Evolutionary conservation across 495 filamentous ascomycete genomes (phyloP).

Genomic region (Penicillium paradoxum): DNA sequence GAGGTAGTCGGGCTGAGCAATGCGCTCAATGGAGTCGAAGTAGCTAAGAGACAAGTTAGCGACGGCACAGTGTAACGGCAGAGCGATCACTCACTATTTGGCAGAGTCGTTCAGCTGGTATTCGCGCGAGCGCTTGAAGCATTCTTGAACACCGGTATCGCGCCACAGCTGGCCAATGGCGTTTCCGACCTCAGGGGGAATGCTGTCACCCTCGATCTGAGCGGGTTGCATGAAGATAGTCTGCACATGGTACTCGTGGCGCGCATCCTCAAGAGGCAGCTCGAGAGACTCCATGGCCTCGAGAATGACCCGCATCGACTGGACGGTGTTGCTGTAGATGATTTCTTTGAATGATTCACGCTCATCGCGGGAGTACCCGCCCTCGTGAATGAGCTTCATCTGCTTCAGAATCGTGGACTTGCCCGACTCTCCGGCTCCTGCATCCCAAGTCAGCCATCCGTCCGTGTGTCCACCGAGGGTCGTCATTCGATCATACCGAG

Average conservation of each 20-base stretch:
- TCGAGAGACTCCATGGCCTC: slow-evolving; percentile 95
- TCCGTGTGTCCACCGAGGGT: not conserved
- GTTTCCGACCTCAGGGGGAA: slow-evolving; percentile 89
- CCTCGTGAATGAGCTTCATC: slow-evolving; percentile 73
- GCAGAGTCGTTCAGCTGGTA: slow-evolving; percentile 98
- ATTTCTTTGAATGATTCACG: slow-evolving; percentile 77
- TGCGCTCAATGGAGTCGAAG: slow-evolving; percentile 92
- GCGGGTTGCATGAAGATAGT: slow-evolving; percentile 94
- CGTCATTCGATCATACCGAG: slow-evolving; percentile 61
- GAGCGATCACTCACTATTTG: slow-evolving; percentile 66
- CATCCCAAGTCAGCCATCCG: slow-evolving; percentile 12
- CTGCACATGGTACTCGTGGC: slow-evolving; percentile 89
- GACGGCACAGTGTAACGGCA: not conserved
- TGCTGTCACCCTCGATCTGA: slow-evolving; percentile 90
- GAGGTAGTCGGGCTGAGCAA: slow-evolving; percentile 88
- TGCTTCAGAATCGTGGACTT: slow-evolving; percentile 99
- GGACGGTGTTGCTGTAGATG: slow-evolving; percentile 97
- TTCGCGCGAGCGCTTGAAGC: slow-evolving; percentile 89
- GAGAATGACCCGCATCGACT: slow-evolving; percentile 93
- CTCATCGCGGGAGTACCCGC: slow-evolving; percentile 53
- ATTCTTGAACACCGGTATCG: slow-evolving; percentile 91
- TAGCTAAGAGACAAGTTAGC: slow-evolving; percentile 55
- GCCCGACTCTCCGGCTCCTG: slow-evolving; percentile 98
- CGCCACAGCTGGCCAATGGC: slow-evolving; percentile 93
- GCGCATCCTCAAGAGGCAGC: slow-evolving; percentile 78